Conservation (phyloP, 129 eudicot species). For the Smallanthus sonchifolius region DNA sequence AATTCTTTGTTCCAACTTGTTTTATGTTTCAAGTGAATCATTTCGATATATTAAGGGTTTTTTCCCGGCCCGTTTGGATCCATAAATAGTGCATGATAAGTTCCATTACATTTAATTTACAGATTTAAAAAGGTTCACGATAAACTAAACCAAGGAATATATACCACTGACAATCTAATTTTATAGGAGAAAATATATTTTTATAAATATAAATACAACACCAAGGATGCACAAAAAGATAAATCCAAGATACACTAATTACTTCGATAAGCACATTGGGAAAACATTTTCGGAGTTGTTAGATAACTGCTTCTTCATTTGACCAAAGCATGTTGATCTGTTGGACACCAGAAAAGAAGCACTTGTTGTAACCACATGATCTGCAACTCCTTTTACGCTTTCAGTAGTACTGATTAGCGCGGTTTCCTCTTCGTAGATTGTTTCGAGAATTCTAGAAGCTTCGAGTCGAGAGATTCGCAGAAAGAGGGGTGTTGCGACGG, state of each 20-base stretch:
- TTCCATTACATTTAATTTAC: neutral
- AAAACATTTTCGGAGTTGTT: neutral
- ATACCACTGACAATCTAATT: neutral
- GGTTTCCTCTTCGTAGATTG: slow-evolving; percentile 25
- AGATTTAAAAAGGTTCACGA: neutral
- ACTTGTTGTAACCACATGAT: slow-evolving; percentile 10
- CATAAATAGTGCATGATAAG: too few species aligned
- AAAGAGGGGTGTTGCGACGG: slow-evolving; percentile 11
- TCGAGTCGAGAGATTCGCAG: slow-evolving; percentile 12
- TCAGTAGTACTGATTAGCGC: neutral
- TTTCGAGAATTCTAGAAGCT: slow-evolving; percentile 8
- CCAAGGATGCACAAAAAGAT: neutral
- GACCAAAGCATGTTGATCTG: slow-evolving; percentile 16
- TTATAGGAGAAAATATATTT: neutral
- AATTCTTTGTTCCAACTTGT: too few species aligned
- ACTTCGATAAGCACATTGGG: slow-evolving; percentile 4
- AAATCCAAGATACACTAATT: neutral
- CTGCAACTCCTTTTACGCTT: slow-evolving; percentile 16
- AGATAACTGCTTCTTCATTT: slow-evolving; percentile 12
- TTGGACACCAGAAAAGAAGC: slow-evolving; percentile 11
- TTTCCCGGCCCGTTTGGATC: too few species aligned
- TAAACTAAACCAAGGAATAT: neutral
- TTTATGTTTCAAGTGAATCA: too few species aligned
- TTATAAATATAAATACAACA: neutral
- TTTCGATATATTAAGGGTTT: too few species aligned